phyloP scores from a whole-genome alignment of 192 early-diverging fungal species.

The Neocallimastix lanati region DNA sequence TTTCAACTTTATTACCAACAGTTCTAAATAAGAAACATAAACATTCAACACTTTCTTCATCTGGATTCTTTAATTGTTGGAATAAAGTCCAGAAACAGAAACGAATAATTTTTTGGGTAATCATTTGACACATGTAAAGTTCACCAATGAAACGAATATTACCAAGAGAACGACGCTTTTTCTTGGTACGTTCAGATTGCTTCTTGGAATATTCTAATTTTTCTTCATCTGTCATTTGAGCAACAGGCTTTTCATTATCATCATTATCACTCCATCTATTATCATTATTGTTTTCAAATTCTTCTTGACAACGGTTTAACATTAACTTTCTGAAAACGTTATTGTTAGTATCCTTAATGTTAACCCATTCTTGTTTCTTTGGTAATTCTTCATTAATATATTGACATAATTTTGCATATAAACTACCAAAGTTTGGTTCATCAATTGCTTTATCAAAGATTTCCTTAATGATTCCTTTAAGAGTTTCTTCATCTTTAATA shows the following conservation, averaged over 20 bases:
- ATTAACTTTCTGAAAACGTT: slow-evolving; percentile 73
- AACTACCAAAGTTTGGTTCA: slow-evolving; percentile 71
- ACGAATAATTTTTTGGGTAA: slow-evolving; percentile 89
- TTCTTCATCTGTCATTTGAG: slow-evolving; percentile 42
- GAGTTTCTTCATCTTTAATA: slow-evolving; percentile 51
- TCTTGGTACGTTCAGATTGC: slow-evolving; percentile 58
- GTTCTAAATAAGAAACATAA: slow-evolving; percentile 81
- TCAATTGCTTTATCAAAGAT: slow-evolving; percentile 93
- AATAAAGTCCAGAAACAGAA: slow-evolving; percentile 34
- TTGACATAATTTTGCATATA: slow-evolving; percentile 78
- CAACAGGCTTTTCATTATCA: slow-evolving; percentile 14
- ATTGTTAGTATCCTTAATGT: slow-evolving; percentile 13
- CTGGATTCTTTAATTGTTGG: slow-evolving; percentile 46
- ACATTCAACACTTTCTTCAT: slow-evolving; percentile 89
- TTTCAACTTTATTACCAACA: slow-evolving; percentile 44
- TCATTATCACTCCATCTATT: slow-evolving; percentile 42
- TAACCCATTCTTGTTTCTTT: slow-evolving; percentile 32
- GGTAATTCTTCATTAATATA: slow-evolving; percentile 39
- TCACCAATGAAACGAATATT: slow-evolving; percentile 89
- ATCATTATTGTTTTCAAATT: slow-evolving; percentile 67
- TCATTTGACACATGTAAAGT: slow-evolving; percentile 73
- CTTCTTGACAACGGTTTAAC: slow-evolving; percentile 83
- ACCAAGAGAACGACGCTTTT: slow-evolving; percentile 87
- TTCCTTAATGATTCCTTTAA: slow-evolving; percentile 64
- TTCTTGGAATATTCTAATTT: slow-evolving; percentile 31